Base-by-base conservation (phyloP, 192 early-diverging fungal genomes). In the Coemansia guatemalensis region DNA sequence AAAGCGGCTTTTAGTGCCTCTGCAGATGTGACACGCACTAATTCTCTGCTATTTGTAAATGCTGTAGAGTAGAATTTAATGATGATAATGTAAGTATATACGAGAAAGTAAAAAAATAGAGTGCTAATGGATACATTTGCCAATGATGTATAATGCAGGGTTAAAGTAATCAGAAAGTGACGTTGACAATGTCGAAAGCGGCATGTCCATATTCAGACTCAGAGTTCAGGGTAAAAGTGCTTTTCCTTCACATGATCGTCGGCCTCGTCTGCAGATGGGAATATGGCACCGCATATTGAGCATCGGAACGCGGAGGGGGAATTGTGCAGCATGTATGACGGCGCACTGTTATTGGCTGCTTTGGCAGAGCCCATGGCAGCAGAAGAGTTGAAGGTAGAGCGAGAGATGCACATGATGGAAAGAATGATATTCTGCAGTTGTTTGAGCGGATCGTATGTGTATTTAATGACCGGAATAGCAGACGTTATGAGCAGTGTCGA, bases 141-240 rank as follows among this genome's bases (percentile, higher is more conserved):
- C 60, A 50, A 59, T 59, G 58, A 17, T 59, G 20, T 59, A 44
- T 29, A 23, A 25, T 59, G 41, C 54, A 39, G 11, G 25, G 18
- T 35, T 35, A 26, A 65, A 30, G 39, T 18, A 29, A 26, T 25
- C 3, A 29, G 21, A 14, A 25, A 3, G 56, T 52, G 22, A 6
- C 3, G 22, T 23, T 27, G 51, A 52, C 51, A 52, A 52, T 27
- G 35, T 12, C 22, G 24, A 53, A 24, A 47, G 32, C 24, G 44
- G 39, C 23, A 7, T 18, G 47, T 11, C 27, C 18, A 29, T 22
- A 35, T 32, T 29, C 27, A 30, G 2, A 52, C 21, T 65, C 60
- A 77, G 20, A 77, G 74, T 39, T 77, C 74, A 20, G 74, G 74
- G 65, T 64, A 77, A 33, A 77, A 77, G 29, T 77, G 74, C n/a